phyloP scores from a whole-genome alignment of 495 filamentous ascomycete genomes.

The Neurospora sp. region DNA sequence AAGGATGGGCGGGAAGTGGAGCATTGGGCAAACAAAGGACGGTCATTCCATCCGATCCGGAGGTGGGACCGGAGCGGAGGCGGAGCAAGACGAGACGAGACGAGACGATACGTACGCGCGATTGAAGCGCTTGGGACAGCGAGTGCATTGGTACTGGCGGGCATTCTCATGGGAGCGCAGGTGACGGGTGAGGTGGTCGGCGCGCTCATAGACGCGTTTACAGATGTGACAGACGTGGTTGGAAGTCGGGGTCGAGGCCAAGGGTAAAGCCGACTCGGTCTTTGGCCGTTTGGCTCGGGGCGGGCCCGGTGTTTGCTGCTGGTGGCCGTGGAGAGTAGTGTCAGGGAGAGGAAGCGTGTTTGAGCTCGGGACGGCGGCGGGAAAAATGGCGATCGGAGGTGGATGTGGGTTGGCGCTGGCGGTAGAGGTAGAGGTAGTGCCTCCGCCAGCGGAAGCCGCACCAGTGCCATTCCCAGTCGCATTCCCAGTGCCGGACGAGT shows the following conservation, averaged over 20 bases:
- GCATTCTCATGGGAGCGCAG: constrained; percentile 19
- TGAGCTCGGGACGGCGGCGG: not conserved
- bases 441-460: not conserved
- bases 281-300: constrained; percentile 5
- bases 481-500: not conserved
- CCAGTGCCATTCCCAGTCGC: not conserved
- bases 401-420: not conserved
- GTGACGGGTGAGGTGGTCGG: constrained; percentile 17
- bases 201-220: constrained; percentile 14
- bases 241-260: not conserved
- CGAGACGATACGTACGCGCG: constrained; percentile 10
- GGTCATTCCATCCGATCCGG: not conserved
- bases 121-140: constrained; percentile 17
- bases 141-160: constrained; percentile 15
- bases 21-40: not conserved
- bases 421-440: not conserved
- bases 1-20: not conserved
- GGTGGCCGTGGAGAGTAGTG: not conserved
- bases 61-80: not conserved
- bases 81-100: not conserved
- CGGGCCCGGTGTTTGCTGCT: not conserved
- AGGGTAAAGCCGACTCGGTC: constrained; percentile 2
- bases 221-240: constrained; percentile 15
- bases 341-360: not conserved
- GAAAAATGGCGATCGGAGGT: not conserved